Evolutionary conservation across 441 rosid genomes (phyloP), one percentile per base, ranked within the genome.

Genomic region (Cnidoscolus chayamansa): DNA sequence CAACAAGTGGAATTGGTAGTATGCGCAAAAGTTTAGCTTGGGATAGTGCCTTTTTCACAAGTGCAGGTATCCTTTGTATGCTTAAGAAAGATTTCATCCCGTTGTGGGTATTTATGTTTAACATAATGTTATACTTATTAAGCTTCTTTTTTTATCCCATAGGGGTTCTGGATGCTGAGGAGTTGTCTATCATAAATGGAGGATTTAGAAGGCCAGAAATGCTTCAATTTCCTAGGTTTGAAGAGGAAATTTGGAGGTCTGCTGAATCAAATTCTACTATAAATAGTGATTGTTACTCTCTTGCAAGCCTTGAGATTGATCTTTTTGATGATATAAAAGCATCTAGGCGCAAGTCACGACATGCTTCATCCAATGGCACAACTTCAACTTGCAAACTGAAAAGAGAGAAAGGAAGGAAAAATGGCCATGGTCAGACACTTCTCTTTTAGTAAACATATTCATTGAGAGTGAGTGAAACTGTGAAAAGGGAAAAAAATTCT

Each of bases 111-210:
- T 0, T 47, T 17, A 54, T 30, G 6, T 13, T 64, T 6, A 47
- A 63, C 12, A 13, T 3, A 25, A 11, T 31, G 63, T 25, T 51
- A 7, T 48, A 49, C 8, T 71, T 25, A 1, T 20, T 45, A 4
- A 73, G 17, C 8, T 55, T 25, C 40, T 35, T 10, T 4, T 43
- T 7, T 7, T 7, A 6, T 17, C 19, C 40, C 30, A 72, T 74
- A 90, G 97, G 97, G 70, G 87, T 91, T 77, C 81, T 91, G 85
- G 82, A 89, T 76, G 81, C 84, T 11, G 92, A 88, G 74, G 97
- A 89, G 66, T 74, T 89, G 68, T 81, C 79, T 56, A 67, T 86
- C 12, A 79, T 91, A 50, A 89, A 86, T 77, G 78, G 77, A 70
- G 89, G 92, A 62, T 89, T 72, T 67, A 81, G 50, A 48, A 81